Evolutionary conservation across 169 alveolate species (phyloP), one percentile per base, ranked within the genome.

Genomic region (Theileria annulata): DNA sequence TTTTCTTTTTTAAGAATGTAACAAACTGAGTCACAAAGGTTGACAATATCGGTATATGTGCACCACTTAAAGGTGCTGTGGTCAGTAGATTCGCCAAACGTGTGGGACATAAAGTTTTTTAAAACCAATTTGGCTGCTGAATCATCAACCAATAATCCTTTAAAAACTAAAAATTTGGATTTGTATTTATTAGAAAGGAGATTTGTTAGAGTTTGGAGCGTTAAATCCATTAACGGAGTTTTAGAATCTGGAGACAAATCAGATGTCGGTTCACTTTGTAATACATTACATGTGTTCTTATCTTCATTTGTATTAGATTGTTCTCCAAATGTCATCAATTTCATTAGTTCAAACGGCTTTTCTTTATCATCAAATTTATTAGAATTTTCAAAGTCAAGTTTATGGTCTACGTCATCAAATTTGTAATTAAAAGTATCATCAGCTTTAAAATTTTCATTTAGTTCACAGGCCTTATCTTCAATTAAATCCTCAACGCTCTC

Each of bases 21-120:
- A 49, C 81, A 87, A 17, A 66, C 86, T 31, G 83, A 80, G 59
- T 87, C 92, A 72, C 91, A 90, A 59, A 90, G 63, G 63, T 84
- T 84, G 30, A 90, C 75, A 71, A 90, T 66, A 60, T 87, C 91
- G 56, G 74, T 86, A 66, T 86, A 90, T 42, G 86, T 25, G 67
- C 94, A 90, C 78, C 85, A 63, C 30, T 60, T 58, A 28, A 90
- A 62, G 4, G 35, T 33, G 19, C 54, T 69, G 35, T 77, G 75
- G 54, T 66, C 83, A 13, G 49, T 33, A 12, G 33, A 25, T 64
- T 67, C 75, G 58, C 48, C 77, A 19, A 68, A 58, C 23, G 66
- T 74, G 60, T 79, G 69, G 62, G 79, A 76, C 47, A 75, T 86
- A 28, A 90, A 69, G 5, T 64, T 67, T 2, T 76, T 71, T 27